Evolutionary conservation across 352 stramenopile genomes (phyloP), one percentile per base, ranked within the genome.

Genomic region (Pythium dissimile): DNA sequence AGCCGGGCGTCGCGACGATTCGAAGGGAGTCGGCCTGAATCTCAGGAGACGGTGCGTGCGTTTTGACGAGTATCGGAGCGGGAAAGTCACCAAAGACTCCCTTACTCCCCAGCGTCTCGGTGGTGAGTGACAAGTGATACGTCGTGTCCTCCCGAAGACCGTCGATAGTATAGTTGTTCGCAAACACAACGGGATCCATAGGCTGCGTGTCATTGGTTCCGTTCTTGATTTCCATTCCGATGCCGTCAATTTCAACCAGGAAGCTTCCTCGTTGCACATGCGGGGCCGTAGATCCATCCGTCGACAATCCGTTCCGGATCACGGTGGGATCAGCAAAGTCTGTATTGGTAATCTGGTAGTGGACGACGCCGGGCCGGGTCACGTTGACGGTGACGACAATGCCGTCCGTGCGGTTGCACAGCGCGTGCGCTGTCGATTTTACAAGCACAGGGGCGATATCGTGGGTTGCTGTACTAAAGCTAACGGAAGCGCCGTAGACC

Each of bases 61-160:
- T 87, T 21, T 66, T 86, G 2, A 91, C 77, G 13, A 90, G 64
- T 11, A 91, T 71, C 28, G 84, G 82, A 13, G 79, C 77, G 21
- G 84, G 82, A 12, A 88, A 90, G 10, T 81, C 77, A 2, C 81
- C 84, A 51, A 85, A 94, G 5, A 94, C 84, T 1, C 84, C 84
- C 18, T 71, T 49, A 34, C 80, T 91, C 0, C 45, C 51, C 10
- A 66, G 59, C 0, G 81, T 91, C 59, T 94, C 82, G 0, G 84
- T 90, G 7, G 81, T 88, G 13, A 94, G 69, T 7, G 81, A 94
- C 16, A 89, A 63, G 34, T 91, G 81, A 46, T 94, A 94, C 5
- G 73, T 89, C 12, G 62, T 75, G 2, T 64, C 78, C 5, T 69
- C 60, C 18, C 62, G 67, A 9, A 94, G 66, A 5, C 60, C 58